Evolutionary conservation across 2,329 filamentous ascomycete genomes (phyloP), one percentile per base, ranked within the genome.

Genomic region (Botrytis cinerea): DNA sequence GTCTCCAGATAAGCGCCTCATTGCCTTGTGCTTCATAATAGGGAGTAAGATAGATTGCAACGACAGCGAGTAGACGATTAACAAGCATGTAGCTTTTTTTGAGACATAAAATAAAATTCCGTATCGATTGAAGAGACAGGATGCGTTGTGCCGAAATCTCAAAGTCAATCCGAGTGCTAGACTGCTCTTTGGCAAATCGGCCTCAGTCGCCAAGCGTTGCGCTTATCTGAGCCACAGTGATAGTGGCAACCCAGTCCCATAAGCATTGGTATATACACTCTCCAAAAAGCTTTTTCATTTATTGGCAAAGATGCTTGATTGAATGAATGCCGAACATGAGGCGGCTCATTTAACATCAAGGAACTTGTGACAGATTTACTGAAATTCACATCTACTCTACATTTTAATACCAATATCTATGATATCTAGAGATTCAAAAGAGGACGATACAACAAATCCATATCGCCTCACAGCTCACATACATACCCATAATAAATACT

Each of bases 251-350:
- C n/a, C 12, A 25, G 16, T 20, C 5, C 59, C 45, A 20, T 35
- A 48, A 64, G 28, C 43, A 25, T 46, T 28, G n/a, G 28, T 32
- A 46, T 32, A 45, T 32, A 48, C 10, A 14, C 62, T 57, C 20
- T 14, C 8, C 32, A 18, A 20, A 46, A 64, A 64, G 62, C 62
- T 64, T 64, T 18, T 64, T 46, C 28, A 28, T 64, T 57, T 45
- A 64, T 32, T 64, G 62, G n/a, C 62, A 66, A 48, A 25, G 22
- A 32, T 48, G 43, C 62, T 48, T 45, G n/a, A 63, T 22, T 45
- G n/a, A 32, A 7, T 32, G 8, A 45, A 63, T 46, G 28, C 20
- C 62, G 62, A 48, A 12, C 2, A 35, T 66, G 62, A 48, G 62
- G 28, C 43, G 62, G 28, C 43, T 66, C 18, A 66, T 48, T 32